These are phyloP conservation scores for Blastocrithidia nonstop DNA, from an alignment of 208 protist species.

Conservation along the genomic window DNA sequence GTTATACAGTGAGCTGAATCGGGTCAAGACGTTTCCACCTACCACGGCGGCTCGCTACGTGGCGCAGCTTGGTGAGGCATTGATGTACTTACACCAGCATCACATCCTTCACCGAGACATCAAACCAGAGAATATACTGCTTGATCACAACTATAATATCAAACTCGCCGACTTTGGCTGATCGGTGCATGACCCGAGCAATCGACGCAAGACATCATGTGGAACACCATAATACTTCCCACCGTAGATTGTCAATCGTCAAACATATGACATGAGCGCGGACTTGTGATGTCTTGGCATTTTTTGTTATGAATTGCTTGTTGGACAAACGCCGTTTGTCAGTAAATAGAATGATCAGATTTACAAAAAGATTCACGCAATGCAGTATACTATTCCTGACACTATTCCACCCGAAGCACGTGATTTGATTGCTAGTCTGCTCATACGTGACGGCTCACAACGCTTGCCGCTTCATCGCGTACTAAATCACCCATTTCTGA, in stretches of 20 bases:
- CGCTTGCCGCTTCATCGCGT: constrained; percentile 72
- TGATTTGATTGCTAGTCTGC: constrained; percentile 72
- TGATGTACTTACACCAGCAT: constrained; percentile 94
- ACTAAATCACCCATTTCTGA: constrained; percentile 68
- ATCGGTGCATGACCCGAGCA: constrained; percentile 93
- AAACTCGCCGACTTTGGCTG: constrained; percentile 99
- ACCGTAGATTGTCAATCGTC: constrained; percentile 95
- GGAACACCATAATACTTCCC: constrained; percentile 99
- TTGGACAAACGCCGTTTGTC: constrained; percentile 90
- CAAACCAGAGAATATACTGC: constrained; percentile 89
- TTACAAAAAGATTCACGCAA: constrained; percentile 82
- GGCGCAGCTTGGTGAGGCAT: constrained; percentile 85
- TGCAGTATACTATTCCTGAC: constrained; percentile 81
- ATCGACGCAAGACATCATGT: constrained; percentile 88
- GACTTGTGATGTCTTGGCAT: constrained; percentile 96
- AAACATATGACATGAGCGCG: constrained; percentile 76
- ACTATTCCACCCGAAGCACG: constrained; percentile 72
- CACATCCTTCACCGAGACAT: constrained; percentile 96
- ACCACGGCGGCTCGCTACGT: constrained; percentile 84
- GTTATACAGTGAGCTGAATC: constrained; percentile 95
- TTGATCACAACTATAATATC: constrained; percentile 88
- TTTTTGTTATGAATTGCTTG: constrained; percentile 94
- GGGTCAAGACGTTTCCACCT: constrained; percentile 75
- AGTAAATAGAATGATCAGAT: constrained; percentile 76
- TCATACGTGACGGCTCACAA: constrained; percentile 50